Percentiles rank a stretch among this genome's conserved stretches.
Conservation (phyloP, 1,284 basidiomycete genomes). For the Moesziomyces sp. region DNA sequence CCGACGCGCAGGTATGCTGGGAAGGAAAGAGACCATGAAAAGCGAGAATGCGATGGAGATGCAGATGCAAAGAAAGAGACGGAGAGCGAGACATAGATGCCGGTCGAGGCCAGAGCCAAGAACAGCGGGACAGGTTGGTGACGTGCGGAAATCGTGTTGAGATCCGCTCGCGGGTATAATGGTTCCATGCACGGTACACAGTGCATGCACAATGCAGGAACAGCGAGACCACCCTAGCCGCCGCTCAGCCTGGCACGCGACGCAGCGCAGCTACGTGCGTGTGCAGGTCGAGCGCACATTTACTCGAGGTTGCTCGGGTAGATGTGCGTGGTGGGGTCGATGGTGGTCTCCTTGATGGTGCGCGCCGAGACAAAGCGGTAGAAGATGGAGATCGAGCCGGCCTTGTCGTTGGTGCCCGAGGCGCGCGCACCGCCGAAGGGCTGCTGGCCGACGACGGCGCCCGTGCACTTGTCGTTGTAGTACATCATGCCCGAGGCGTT, state of each 20-base stretch:
- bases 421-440: conserved; percentile 94
- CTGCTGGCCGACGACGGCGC: conserved; percentile 81
- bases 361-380: conserved; percentile 75
- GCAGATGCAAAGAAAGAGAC: conserved; percentile 28
- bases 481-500: conserved; percentile 67
- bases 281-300: not conserved
- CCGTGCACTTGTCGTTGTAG: conserved; percentile 77
- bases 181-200: not conserved
- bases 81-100: conserved; percentile 5
- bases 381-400: conserved; percentile 86
- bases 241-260: not conserved
- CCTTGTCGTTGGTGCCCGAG: conserved; percentile 98
- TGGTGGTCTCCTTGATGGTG: conserved; percentile 90
- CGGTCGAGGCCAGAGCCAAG: conserved; percentile 7
- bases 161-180: conserved; percentile 11
- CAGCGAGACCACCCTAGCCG: not conserved
- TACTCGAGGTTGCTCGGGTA: conserved; percentile 65
- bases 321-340: conserved; percentile 55
- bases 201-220: not conserved
- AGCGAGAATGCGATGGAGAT: conserved; percentile 27
- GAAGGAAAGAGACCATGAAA: conserved; percentile 9
- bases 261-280: conserved; percentile 3
- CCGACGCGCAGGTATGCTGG: conserved; percentile 23
- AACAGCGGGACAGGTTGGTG: conserved; percentile 5
- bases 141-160: not conserved